These are phyloP conservation scores for Cynara cardunculus DNA, from an alignment of 129 eudicot species.

Conservation along the genomic window DNA sequence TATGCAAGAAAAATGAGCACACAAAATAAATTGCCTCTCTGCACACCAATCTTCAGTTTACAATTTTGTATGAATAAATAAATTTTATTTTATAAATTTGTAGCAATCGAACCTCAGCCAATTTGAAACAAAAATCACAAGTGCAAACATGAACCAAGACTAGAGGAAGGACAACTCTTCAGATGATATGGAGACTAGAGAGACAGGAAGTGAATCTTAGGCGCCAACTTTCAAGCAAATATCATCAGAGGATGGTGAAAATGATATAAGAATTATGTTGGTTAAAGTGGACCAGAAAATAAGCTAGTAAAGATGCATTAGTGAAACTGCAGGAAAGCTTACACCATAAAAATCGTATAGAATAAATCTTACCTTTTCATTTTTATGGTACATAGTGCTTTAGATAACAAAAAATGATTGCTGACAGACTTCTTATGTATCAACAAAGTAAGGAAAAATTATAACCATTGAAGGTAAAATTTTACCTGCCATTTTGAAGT, in stretches of 20 bases:
- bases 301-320: not conserved
- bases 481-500: slow-evolving; percentile 98
- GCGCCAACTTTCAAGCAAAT: not conserved
- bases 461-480: not conserved
- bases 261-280: not conserved
- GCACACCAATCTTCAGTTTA: not conserved
- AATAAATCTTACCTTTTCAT: not conserved
- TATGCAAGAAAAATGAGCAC: not conserved
- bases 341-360: not conserved
- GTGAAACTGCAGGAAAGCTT: not conserved
- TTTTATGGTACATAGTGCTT: not conserved
- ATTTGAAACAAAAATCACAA: not conserved
- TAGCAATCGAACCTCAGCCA: not conserved
- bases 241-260: too few relatives aligned
- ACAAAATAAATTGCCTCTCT: not conserved
- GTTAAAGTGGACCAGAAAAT: not conserved
- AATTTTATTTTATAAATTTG: not conserved
- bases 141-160: not conserved
- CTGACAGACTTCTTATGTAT: not conserved
- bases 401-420: not conserved
- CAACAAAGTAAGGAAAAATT: not conserved
- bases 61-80: not conserved
- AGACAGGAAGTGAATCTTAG: not conserved
- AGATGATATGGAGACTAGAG: not conserved
- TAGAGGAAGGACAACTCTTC: too few relatives aligned